These are phyloP conservation scores for Schizophyllum commune DNA, from an alignment of 1,284 basidiomycete genomes.

Conservation along the genomic window DNA sequence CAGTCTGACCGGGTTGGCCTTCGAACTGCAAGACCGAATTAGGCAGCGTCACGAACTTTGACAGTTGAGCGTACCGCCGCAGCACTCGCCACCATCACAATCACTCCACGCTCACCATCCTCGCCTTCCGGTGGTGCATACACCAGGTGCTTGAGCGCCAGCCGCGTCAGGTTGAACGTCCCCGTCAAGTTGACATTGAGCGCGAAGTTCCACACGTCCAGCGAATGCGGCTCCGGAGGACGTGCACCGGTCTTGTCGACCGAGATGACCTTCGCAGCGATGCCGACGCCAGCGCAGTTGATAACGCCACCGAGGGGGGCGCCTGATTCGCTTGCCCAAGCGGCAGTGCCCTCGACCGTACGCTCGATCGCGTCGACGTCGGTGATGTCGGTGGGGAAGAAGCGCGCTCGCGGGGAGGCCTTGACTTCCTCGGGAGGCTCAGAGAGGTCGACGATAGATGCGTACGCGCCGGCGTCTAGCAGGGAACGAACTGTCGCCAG, in stretches of 20 bases:
- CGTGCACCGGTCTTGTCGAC: slow-evolving; percentile 19
- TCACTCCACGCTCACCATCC: slow-evolving; percentile 46
- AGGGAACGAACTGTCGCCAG: slow-evolving; percentile 41
- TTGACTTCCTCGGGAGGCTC: slow-evolving; percentile 25
- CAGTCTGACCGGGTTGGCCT: slow-evolving; percentile 43
- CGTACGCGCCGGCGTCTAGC: slow-evolving; percentile 31
- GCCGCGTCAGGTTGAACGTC: slow-evolving; percentile 46
- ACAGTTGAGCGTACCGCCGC: slow-evolving; percentile 36
- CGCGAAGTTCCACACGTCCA: slow-evolving; percentile 44
- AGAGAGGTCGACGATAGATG: slow-evolving; percentile 42
- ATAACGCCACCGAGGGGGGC: slow-evolving; percentile 45
- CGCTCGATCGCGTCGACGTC: slow-evolving; percentile 27
- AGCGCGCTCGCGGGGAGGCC: slow-evolving; percentile 25
- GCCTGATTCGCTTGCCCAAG: slow-evolving; percentile 35
- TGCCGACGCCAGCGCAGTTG: slow-evolving; percentile 44
- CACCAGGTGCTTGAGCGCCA: slow-evolving; percentile 40
- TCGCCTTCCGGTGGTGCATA: slow-evolving; percentile 33
- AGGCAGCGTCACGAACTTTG: neutral
- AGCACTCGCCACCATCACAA: slow-evolving; percentile 46
- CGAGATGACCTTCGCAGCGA: slow-evolving; percentile 38
- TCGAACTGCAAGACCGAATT: slow-evolving; percentile 27
- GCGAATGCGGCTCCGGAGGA: slow-evolving; percentile 29
- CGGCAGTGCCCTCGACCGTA: slow-evolving; percentile 33
- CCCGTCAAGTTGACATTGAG: slow-evolving; percentile 46
- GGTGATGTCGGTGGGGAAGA: slow-evolving; percentile 39